Evolutionary conservation across 2,329 filamentous ascomycete species (phyloP).

Genomic region (Diaporthe ilicicola): DNA sequence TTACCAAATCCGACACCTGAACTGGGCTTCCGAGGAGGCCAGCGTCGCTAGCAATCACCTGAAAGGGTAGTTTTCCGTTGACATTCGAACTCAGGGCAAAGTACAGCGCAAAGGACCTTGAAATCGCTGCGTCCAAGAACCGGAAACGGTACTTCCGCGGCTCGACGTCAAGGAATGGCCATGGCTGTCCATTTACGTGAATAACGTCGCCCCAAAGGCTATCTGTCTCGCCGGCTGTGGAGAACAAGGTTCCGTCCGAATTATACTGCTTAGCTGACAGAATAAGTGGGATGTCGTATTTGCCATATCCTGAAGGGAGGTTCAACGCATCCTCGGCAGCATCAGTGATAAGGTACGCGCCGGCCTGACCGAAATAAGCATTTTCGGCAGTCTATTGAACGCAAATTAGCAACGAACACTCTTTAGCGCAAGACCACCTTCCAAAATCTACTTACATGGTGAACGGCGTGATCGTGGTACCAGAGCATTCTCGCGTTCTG

Average conservation of each 20-base stretch:
- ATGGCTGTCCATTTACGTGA: slow-evolving; percentile 66
- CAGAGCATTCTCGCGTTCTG: slow-evolving; percentile 62
- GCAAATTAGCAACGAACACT: slow-evolving; percentile 33
- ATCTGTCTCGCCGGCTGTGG: slow-evolving; percentile 51
- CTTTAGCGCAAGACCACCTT: slow-evolving; percentile 11
- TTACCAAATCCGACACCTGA: slow-evolving; percentile 46
- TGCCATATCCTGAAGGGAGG: slow-evolving; percentile 57
- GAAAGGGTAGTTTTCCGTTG: slow-evolving; percentile 51
- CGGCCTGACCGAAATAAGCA: slow-evolving; percentile 64
- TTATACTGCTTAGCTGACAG: slow-evolving; percentile 61
- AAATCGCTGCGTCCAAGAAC: slow-evolving; percentile 59
- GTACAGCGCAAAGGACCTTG: slow-evolving; percentile 57
- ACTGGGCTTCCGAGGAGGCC: slow-evolving; percentile 59
- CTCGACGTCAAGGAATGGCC: slow-evolving; percentile 67
- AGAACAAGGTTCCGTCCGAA: slow-evolving; percentile 56
- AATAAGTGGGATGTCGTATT: slow-evolving; percentile 62
- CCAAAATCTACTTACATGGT: slow-evolving; percentile 36
- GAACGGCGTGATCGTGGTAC: slow-evolving; percentile 61
- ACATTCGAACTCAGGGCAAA: slow-evolving; percentile 47
- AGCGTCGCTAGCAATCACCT: slow-evolving; percentile 62
- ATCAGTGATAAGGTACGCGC: slow-evolving; percentile 63
- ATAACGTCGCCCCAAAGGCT: slow-evolving; percentile 66
- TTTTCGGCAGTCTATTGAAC: slow-evolving; percentile 57
- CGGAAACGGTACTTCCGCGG: slow-evolving; percentile 68
- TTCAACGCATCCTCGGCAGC: slow-evolving; percentile 55